A percentile compares a stretch with the other conserved stretches of the same genome.
Evolutionary conservation across 139 green algal species (phyloP).

Genomic region (Picochlorum sp.): DNA sequence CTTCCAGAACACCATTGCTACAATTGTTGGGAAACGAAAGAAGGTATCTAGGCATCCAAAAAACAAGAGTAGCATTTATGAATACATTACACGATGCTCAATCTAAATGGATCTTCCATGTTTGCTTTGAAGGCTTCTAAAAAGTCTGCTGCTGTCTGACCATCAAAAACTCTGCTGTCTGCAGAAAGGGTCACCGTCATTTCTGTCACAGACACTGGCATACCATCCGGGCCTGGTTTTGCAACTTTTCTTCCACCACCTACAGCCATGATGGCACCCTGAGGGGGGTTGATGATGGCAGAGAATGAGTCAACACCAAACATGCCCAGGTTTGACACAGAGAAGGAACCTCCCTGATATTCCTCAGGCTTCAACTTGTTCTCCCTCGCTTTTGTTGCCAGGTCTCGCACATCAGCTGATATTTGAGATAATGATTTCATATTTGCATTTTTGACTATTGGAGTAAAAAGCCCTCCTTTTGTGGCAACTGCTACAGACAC

Average conservation of each 20-base stretch:
- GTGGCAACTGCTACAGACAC: conserved; percentile 82
- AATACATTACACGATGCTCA: conserved; percentile 37
- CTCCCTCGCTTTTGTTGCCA: conserved; percentile 63
- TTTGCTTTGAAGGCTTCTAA: conserved; percentile 67
- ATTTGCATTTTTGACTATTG: conserved; percentile 65
- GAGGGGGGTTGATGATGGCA: conserved; percentile 94
- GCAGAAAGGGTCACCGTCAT: conserved; percentile 82
- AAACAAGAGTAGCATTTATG: not conserved
- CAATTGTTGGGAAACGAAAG: conserved; percentile 14
- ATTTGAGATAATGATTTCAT: conserved; percentile 45
- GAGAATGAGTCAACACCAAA: conserved; percentile 75
- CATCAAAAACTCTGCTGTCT: conserved; percentile 82
- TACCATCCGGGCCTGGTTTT: not conserved
- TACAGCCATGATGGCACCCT: conserved; percentile 62
- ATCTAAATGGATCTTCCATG: conserved; percentile 61
- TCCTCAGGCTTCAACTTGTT: conserved; percentile 91
- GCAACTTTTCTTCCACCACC: conserved; percentile 36
- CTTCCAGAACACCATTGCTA: conserved; percentile 55
- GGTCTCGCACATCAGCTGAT: conserved; percentile 44
- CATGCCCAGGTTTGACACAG: conserved; percentile 90
- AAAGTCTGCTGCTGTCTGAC: conserved; percentile 59
- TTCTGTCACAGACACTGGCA: conserved; percentile 17
- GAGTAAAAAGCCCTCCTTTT: conserved; percentile 81
- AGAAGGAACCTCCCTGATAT: conserved; percentile 82
- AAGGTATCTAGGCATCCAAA: no score